Evolutionary conservation across 176 grass and related monocot genomes (phyloP), one percentile per base, ranked within the genome.

Genomic region (Oryza glaberrima): DNA sequence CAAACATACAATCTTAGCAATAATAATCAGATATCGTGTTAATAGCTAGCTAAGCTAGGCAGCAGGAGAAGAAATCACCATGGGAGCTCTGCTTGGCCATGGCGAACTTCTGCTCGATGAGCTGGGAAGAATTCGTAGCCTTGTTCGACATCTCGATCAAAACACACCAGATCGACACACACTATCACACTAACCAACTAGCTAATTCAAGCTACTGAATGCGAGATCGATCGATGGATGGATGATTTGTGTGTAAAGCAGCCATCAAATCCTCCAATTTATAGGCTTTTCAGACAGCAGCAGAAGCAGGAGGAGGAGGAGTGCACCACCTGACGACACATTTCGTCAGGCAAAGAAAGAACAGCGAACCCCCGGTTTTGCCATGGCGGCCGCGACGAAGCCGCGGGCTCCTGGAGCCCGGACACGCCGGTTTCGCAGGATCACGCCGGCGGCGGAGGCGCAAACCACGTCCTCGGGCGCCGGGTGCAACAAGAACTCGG

Each of bases 81-180:
- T 22, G 74, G 30, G 74, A 35, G 32, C 32, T 58, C 9, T 60
- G 74, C 51, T 60, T 77, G 51, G 74, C 49, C 51, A 49, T 60
- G 17, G 74, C 72, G 72, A 75, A 23, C 72, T 32, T 75, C 46
- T 52, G 45, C 14, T 75, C 72, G 72, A 75, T 14, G 40, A 41
- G 40, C 14, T 52, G 46, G 46, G 3, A 52, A 13, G 25, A 32
- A 28, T 1, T 3, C 52, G 16, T 56, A 34, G 5, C 72, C 26
- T 52, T 28, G 26, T 34, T 6, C 11, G 72, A 9, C 72, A 75
- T 75, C 47, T 75, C 23, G 47, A 30, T 75, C 45, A 11, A 49
- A 26, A 73, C 8, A 73, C 8, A 49, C 22, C 11, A 30, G 4
- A 52, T 10, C 36, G 36, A 38, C 36, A 7, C 72, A 36, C 10